Base-by-base conservation (phyloP, 1,284 basidiomycete species). In the Fomitiporia mediterranea region DNA sequence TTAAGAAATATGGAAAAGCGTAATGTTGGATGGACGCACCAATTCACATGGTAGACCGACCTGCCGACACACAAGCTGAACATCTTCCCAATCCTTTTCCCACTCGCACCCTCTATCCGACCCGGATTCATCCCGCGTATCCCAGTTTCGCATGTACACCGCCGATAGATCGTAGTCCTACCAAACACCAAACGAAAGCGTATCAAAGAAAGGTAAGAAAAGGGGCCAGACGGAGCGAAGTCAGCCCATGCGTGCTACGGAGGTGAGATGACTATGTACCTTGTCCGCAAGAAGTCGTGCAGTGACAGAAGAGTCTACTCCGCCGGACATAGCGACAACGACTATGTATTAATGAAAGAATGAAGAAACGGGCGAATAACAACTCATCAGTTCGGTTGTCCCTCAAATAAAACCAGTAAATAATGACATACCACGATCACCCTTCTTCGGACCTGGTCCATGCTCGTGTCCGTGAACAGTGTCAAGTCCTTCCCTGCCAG, bases 131-230 rank as follows among this genome's bases (percentile, higher is more conserved):
- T 87, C 82, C 48, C 81, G 77, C 15, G 79, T 84, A 64, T 86
- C 94, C 95, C 96, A 98, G 62, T 98, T 98, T 23, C 93, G 83
- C 96, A 98, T 98, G 70, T 89, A 98, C 0, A 98, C 80, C 1
- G 93, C 94, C 55, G 83, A 89, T 15, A 94, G 78, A 64, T 93
- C 82, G 63, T 85, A 89, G 60, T 88, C 88, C 84, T 91, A 23
- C 23, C 28, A 23, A 6, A 38, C 15, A 40, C 28, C 19, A 43
- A 15, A 43, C 1, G 11, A n/a, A n/a, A n/a, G n/a, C n/a, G n/a
- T n/a, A n/a, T n/a, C n/a, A n/a, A n/a, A n/a, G n/a, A n/a, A n/a
- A n/a, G n/a, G n/a, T n/a, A n/a, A n/a, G n/a, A n/a, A n/a, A n/a
- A n/a, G n/a, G n/a, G n/a, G n/a, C n/a, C n/a, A n/a, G n/a, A n/a